A percentile compares a stretch with the other conserved stretches of the same genome.
Conservation (phyloP, 2,329 filamentous ascomycete species). For the Cytospora leucostoma region DNA sequence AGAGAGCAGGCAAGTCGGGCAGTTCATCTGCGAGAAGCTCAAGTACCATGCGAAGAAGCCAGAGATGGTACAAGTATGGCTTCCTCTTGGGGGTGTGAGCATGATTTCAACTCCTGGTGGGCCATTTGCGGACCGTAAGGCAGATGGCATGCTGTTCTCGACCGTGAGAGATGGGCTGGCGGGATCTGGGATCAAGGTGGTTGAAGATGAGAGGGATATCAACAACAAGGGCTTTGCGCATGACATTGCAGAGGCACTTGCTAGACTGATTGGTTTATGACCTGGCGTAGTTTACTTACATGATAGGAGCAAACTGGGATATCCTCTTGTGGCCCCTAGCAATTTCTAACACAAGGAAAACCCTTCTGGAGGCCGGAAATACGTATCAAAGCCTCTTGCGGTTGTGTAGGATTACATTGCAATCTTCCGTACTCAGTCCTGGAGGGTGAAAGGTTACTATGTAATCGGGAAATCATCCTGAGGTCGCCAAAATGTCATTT, state of each 20-base stretch:
- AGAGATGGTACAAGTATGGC: constrained; percentile 53
- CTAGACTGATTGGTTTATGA: constrained; percentile 34
- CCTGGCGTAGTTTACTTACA: background rate
- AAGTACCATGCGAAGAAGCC: constrained; percentile 41
- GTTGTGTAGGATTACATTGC: too few species aligned
- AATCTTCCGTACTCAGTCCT: too few species aligned
- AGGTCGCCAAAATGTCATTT: too few species aligned
- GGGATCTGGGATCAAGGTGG: constrained; percentile 50
- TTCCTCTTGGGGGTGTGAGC: constrained; percentile 63
- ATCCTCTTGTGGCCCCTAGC: too few species aligned
- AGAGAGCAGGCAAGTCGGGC: constrained; percentile 58
- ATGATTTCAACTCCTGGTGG: constrained; percentile 56
- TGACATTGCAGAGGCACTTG: constrained; percentile 47
- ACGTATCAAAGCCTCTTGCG: too few species aligned
- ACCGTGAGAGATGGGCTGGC: constrained; percentile 51
- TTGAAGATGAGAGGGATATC: constrained; percentile 52
- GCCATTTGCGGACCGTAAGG: constrained; percentile 51
- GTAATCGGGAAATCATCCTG: too few species aligned
- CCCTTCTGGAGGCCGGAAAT: too few species aligned
- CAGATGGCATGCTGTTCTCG: constrained; percentile 54
- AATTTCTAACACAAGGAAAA: too few species aligned
- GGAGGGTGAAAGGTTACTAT: too few species aligned
- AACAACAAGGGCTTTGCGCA: constrained; percentile 56
- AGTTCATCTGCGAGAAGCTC: constrained; percentile 58
- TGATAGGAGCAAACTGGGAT: too few species aligned